Evolutionary conservation across 73 alveolate genomes (phyloP), one percentile per base, ranked within the genome.

Genomic region (Paramecium sonneborni): DNA sequence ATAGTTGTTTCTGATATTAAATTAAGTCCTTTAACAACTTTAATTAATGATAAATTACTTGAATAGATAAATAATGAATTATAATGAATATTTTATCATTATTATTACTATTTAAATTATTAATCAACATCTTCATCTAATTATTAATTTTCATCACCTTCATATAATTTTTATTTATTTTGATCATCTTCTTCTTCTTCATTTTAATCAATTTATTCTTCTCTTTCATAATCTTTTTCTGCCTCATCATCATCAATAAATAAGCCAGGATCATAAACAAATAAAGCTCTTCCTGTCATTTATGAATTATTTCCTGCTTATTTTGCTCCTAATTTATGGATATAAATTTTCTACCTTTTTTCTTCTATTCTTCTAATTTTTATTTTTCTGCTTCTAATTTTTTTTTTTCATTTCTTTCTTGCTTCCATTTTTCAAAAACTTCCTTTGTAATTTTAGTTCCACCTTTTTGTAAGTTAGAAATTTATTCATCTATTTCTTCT

Each of bases 211-310:
- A 90, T 92, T 88, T 96, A 97, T 58, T 96, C 98, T 86, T 96
- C 97, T 74, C 92, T 96, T 76, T 93, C 93, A 69, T 90, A 95
- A 88, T 96, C 98, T 20, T 95, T 97, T 3, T 98, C 99, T 72
- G 93, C 90, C 28, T 93, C 97, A 62, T 96, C 99, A 90, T 97
- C 99, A 95, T 97, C 99, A 82, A 93, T 76, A 93, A 96, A 97
- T 85, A 97, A 92, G 48, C 94, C 95, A 6, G 99, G 98, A 79
- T 97, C 98, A 58, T 95, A 96, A 86, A 93, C 94, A 96, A 97
- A 96, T 46, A 97, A 96, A 18, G 97, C 99, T 68, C 95, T 95
- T 34, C 99, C 99, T 30, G 98, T 95, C 94, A 86, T 95, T 57
- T 62, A 24, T 85, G 48, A 92, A 76, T 58, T 52, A 52, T 52